Base-by-base conservation (phyloP, 495 filamentous ascomycete species). In the Trichoderma parareesei region DNA sequence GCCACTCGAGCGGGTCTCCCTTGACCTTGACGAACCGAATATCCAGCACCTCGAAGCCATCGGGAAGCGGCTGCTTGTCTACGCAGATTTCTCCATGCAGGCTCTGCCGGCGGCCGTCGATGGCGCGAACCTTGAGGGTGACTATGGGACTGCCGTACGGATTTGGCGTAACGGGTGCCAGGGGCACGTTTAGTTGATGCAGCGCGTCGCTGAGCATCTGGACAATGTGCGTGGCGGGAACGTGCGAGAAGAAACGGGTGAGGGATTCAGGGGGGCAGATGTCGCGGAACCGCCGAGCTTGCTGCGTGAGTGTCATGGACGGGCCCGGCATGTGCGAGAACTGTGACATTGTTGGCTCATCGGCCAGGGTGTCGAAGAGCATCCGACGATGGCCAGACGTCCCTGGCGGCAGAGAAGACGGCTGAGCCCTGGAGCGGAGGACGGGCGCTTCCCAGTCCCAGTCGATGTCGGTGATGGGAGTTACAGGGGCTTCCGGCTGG, bases 1-100 rank as follows among this genome's bases (percentile, higher is more conserved):
- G 82, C 94, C 94, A 99, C 81, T 97, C 94, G 40, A 99, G 75
- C 11, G 95, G 95, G 80, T 99, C 94, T 13, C 95, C 94, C 77
- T 95, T 95, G 46, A 88, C 83, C 76, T 99, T 99, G 67, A 96
- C 83, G 74, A 99, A 98, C 65, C 91, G 81, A 11, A 97, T 89
- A 76, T 97, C 92, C 57, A 93, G 79, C 63, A 97, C 70, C 70
- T 85, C 83, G 63, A 74, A 75, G 13, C 75, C 77, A 64, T 81
- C 84, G 4, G 78, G 76, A 46, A 78, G 65, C 42, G 70, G 63
- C 61, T 90, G 84, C 72, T 80, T 84, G 71, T 95, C 91, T 33
- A 97, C 84, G 14, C 92, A 74, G 44, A 98, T 86, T 68, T 92
- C 90, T 13, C 95, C 94, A 68, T 88, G 90, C 64, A 98, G 71